phyloP scores from a whole-genome alignment of 2,329 filamentous ascomycete genomes.

The Xylariomycetidae sp. region DNA sequence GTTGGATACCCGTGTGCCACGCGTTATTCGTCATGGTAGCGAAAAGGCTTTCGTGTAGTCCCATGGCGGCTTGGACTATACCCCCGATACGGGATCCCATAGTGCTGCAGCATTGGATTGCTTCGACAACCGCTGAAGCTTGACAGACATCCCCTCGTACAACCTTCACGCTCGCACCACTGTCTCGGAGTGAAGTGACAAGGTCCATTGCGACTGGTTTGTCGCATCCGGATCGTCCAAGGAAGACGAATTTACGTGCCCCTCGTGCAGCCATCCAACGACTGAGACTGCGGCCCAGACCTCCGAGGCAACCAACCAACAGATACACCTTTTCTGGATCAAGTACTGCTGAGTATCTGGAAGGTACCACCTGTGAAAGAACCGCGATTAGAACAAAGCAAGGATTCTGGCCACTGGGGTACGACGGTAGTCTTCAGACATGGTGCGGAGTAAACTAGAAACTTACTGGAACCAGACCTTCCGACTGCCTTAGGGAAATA shows the following conservation, averaged over 20 bases:
- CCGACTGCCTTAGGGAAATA: conserved; percentile 12
- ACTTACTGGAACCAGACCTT: conserved; percentile 8
- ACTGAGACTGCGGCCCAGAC: conserved; percentile 28
- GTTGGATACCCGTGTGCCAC: conserved; percentile 19
- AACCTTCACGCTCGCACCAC: conserved; percentile 18
- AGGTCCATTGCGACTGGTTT: conserved; percentile 16
- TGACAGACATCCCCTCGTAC: conserved; percentile 17
- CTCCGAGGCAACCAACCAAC: conserved; percentile 22
- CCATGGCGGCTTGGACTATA: conserved; percentile 26
- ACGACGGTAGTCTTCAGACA: too few relatives aligned
- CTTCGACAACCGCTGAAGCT: too few relatives aligned
- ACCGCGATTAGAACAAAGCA: background rate
- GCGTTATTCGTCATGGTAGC: conserved; percentile 17
- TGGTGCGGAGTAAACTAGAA: too few relatives aligned
- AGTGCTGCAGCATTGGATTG: too few relatives aligned
- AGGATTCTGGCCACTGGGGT: too few relatives aligned
- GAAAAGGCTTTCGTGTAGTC: conserved; percentile 25
- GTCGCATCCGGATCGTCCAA: conserved; percentile 24
- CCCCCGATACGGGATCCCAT: too few relatives aligned
- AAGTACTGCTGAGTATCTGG: conserved; percentile 7
- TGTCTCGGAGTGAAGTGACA: conserved; percentile 11
- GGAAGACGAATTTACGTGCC: conserved; percentile 25
- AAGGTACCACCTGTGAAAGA: conserved; percentile 2
- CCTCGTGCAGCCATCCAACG: conserved; percentile 28
- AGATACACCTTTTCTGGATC: conserved; percentile 13